These are phyloP conservation scores for Acrasis kona DNA, from an alignment of 78 protist species.

Conservation along the genomic window DNA sequence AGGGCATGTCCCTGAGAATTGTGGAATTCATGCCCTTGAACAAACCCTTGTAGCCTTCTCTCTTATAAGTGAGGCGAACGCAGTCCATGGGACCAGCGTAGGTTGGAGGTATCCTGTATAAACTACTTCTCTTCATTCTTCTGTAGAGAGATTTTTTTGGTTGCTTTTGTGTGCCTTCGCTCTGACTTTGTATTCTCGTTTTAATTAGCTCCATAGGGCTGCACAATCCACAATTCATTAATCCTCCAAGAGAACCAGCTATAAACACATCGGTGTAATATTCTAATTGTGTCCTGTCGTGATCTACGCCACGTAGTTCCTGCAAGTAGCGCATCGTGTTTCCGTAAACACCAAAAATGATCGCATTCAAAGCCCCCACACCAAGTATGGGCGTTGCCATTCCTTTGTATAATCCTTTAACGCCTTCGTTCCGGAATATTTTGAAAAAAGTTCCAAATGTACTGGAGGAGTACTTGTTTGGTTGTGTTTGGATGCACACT, in stretches of 20 bases:
- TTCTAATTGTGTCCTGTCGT: neutral
- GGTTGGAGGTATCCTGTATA: too few species aligned
- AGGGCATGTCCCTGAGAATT: neutral
- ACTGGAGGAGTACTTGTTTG: too few species aligned
- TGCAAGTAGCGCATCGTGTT: neutral
- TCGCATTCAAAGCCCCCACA: slow-evolving; percentile 19
- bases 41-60: neutral
- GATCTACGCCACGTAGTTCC: too few species aligned
- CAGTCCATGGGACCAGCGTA: neutral
- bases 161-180: too few species aligned
- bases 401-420: neutral
- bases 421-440: neutral
- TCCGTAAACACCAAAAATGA: slow-evolving; percentile 17
- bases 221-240: neutral
- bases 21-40: neutral
- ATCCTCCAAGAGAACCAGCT: neutral
- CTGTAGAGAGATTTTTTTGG: too few species aligned
- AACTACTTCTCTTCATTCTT: too few species aligned
- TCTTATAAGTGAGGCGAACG: neutral
- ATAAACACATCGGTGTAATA: neutral
- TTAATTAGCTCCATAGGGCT: neutral
- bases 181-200: neutral
- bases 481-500: neutral
- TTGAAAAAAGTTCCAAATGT: neutral
- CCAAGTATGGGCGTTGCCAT: slow-evolving; percentile 16